Evolutionary conservation across 176 grass and related monocot species (phyloP), one percentile per base, ranked within the genome.

Genomic region (Eragrostis curvula): DNA sequence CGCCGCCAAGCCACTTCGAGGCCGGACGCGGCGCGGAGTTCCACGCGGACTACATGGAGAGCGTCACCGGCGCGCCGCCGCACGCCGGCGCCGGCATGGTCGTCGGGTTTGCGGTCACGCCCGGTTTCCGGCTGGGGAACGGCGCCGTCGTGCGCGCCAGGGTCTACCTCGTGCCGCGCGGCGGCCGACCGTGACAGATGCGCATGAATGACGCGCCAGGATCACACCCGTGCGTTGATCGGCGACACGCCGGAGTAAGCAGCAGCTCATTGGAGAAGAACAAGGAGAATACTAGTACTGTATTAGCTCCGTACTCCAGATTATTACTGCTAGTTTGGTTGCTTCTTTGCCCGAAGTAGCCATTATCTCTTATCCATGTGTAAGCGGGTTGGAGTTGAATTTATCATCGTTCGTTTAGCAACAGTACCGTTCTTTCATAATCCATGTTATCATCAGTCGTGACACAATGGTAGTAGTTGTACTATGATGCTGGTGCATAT

Each of bases 31-130:
- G 90, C 40, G 93, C 85, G 0, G 92, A 95, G 75, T 98, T 95
- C 90, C 90, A 98, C 63, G 87, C 62, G 36, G 90, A 91, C 18
- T 95, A 88, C 90, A 98, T 98, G 96, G 96, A 96, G 85, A 96
- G 90, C 87, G 96, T 95, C 23, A 49, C 90, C 29, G 77, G 79
- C 9, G 79, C 85, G 7, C 70, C 79, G 0, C 84, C 75, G 85
- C 82, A 60, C 53, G 59, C 45, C 25, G 80, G 72, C 20, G 30
- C 80, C 14, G 95, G 88, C 36, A 90, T 68, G 84, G 89, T 93
- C 15, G 96, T 98, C 25, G 90, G 84, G 20, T 98, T 98, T 83
- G 71, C 93, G 9, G 93, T 96, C 43, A 66, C 87, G 16, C 93
- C 96, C 0, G 96, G 96, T 4, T 99, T 99, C 82, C 87, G 85